Conservation (phyloP, 805 yeast genomes). For the Ogataea henricii region DNA sequence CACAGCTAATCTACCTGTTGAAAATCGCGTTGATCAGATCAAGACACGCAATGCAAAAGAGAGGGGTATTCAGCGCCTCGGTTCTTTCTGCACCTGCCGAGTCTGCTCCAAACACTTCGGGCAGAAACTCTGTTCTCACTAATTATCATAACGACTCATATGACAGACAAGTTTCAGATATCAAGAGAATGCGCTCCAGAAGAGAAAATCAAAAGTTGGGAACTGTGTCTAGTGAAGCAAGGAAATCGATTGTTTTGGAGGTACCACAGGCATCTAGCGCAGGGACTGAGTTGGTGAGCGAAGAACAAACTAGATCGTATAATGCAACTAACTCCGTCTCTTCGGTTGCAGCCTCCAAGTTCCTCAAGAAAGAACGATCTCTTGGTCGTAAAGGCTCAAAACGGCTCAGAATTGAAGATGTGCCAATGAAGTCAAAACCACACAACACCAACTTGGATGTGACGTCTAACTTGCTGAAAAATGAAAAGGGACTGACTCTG, state of each 20-base stretch:
- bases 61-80: conserved; percentile 17
- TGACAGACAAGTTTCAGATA: conserved; percentile 70
- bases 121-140: not conserved
- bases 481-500: conserved; percentile 82
- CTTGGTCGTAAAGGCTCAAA: conserved; percentile 34
- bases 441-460: conserved; percentile 47
- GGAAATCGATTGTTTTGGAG: conserved; percentile 66
- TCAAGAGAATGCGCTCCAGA: conserved; percentile 71
- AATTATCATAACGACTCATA: conserved; percentile 49
- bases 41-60: conserved; percentile 54
- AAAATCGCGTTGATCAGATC: conserved; percentile 84
- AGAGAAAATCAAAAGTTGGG: conserved; percentile 62
- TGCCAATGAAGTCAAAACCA: conserved; percentile 29
- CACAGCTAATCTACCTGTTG: conserved; percentile 74
- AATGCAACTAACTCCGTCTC: conserved; percentile 4
- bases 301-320: conserved; percentile 9
- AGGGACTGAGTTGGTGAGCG: conserved; percentile 31
- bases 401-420: conserved; percentile 31
- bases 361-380: conserved; percentile 24
- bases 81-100: conserved; percentile 1
- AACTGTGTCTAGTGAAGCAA: conserved; percentile 55
- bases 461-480: conserved; percentile 69
- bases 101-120: conserved; percentile 6
- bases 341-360: conserved; percentile 21
- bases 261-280: conserved; percentile 54